phyloP scores from a whole-genome alignment of 768 basidiomycete genomes.

The Kwoniella heveanensis region DNA sequence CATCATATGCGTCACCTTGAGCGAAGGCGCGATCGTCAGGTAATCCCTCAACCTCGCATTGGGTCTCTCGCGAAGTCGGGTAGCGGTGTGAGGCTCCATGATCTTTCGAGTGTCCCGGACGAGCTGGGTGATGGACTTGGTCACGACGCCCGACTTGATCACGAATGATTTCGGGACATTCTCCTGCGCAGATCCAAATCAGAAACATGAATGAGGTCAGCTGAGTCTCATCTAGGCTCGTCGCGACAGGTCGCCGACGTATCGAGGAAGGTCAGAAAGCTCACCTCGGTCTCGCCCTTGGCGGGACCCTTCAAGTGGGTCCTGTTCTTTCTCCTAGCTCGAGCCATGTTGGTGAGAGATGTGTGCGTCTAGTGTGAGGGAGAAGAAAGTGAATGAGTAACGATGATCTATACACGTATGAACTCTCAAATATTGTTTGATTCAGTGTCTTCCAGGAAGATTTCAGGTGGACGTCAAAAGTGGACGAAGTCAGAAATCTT shows the following conservation, averaged over 20 bases:
- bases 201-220: neutral
- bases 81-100: conserved; percentile 98
- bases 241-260: too few relatives aligned
- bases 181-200: too few relatives aligned
- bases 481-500: conserved; percentile 21
- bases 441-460: conserved; percentile 9
- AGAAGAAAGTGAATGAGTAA: too few relatives aligned
- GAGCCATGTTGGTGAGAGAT: conserved; percentile 48
- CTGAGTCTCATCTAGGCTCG: too few relatives aligned
- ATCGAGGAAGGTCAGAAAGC: neutral
- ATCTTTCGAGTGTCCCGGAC: conserved; percentile 91
- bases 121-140: conserved; percentile 79
- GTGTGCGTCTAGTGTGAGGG: too few relatives aligned
- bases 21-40: conserved; percentile 82
- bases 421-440: neutral
- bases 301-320: conserved; percentile 53
- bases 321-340: conserved; percentile 54
- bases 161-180: conserved; percentile 84
- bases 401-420: too few relatives aligned
- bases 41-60: conserved; percentile 75
- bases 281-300: conserved; percentile 43
- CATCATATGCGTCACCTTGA: conserved; percentile 88
- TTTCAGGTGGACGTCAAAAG: conserved; percentile 26
- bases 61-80: conserved; percentile 90
- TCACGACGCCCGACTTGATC: conserved; percentile 93